Conservation (phyloP, 768 basidiomycete genomes). For the Macrolepiota albuminosa region DNA sequence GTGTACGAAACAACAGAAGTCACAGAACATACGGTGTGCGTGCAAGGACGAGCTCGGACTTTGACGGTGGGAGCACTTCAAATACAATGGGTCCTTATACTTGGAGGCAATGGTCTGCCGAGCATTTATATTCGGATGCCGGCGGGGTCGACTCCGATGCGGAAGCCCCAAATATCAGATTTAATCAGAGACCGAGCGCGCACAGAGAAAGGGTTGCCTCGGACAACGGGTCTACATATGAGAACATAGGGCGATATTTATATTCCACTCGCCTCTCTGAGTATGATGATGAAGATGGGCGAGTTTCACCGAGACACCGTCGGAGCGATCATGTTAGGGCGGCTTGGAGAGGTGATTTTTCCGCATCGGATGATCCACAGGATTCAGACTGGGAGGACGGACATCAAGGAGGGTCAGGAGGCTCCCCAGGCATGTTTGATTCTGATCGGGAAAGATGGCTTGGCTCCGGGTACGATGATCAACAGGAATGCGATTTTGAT, state of each 20-base stretch:
- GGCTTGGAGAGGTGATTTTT: neutral
- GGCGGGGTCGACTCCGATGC: neutral
- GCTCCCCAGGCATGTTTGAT: neutral
- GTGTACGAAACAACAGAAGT: neutral
- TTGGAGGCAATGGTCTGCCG: neutral
- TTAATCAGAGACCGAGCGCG: neutral
- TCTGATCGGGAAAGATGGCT: neutral
- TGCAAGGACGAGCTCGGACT: neutral
- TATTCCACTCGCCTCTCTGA: neutral
- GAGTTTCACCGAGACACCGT: neutral
- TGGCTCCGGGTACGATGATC: neutral
- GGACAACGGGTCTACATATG: neutral
- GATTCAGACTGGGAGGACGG: neutral
- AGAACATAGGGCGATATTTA: neutral
- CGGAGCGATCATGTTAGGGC: neutral
- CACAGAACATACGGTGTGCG: neutral
- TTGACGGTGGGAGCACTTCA: neutral
- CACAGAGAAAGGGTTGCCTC: neutral
- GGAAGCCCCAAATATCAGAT: neutral
- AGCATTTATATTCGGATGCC: neutral
- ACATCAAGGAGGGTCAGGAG: neutral
- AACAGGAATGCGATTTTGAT: neutral
- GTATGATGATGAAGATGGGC: neutral
- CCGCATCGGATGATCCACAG: neutral
- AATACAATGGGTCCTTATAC: slow-evolving; percentile 1